These are phyloP conservation scores for Colletotrichum lini DNA, from an alignment of 2,329 filamentous ascomycete species.

Conservation along the genomic window DNA sequence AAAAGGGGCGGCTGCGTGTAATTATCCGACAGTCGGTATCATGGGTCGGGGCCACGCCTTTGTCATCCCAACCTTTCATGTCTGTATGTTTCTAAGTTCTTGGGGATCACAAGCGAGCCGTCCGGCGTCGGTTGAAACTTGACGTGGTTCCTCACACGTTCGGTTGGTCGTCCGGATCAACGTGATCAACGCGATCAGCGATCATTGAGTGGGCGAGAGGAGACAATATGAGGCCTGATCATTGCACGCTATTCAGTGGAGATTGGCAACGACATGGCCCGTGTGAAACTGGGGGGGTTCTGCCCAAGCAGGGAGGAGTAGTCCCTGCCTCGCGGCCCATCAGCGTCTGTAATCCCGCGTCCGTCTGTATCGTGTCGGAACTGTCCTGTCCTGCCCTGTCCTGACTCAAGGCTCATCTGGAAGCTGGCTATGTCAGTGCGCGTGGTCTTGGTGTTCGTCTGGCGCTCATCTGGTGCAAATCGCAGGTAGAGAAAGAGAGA, in stretches of 20 bases:
- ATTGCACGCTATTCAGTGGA: conserved; percentile 33
- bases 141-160: conserved; percentile 3
- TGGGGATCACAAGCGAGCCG: too few relatives aligned
- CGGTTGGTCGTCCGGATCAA: conserved; percentile 30
- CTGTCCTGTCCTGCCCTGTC: background rate
- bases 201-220: conserved; percentile 13
- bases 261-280: conserved; percentile 25
- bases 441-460: background rate
- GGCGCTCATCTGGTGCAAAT: too few relatives aligned
- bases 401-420: too few relatives aligned
- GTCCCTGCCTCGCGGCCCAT: background rate
- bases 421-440: background rate
- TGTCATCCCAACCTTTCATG: conserved; percentile 4
- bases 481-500: too few relatives aligned
- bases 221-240: conserved; percentile 7
- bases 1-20: conserved; percentile 9
- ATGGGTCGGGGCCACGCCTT: too few relatives aligned
- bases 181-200: conserved; percentile 32
- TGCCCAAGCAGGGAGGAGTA: conserved; percentile 15
- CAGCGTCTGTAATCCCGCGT: background rate
- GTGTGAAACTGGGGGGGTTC: background rate
- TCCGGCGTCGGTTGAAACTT: background rate
- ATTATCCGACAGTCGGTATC: too few relatives aligned
- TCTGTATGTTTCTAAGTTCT: background rate
- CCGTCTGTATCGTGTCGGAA: background rate